These are phyloP conservation scores for Blastocystis hominis DNA, from an alignment of 352 stramenopile species.

Conservation along the genomic window DNA sequence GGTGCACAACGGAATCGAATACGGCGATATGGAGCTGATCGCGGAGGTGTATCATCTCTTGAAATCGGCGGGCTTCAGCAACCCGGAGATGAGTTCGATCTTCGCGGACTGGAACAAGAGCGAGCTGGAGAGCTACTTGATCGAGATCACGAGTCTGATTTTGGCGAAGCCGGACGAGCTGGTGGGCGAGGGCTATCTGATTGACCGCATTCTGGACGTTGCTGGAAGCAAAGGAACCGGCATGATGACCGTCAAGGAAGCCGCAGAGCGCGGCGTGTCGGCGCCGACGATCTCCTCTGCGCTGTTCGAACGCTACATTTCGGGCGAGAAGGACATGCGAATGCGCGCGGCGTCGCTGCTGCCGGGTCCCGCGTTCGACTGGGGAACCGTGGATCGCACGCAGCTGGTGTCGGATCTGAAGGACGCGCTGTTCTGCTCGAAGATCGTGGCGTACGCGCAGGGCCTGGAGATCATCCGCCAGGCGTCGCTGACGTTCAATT, in stretches of 20 bases:
- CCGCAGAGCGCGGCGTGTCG: slow-evolving; percentile 84
- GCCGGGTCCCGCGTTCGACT: slow-evolving; percentile 32
- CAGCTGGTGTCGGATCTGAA: slow-evolving; percentile 90
- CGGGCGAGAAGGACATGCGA: slow-evolving; percentile 85
- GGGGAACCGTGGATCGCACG: slow-evolving; percentile 72
- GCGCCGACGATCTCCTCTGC: slow-evolving; percentile 90
- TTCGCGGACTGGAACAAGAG: slow-evolving; percentile 94
- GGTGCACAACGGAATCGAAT: slow-evolving; percentile 99
- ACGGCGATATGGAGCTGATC: slow-evolving; percentile 97
- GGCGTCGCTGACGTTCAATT: slow-evolving; percentile 83
- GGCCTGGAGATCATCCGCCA: slow-evolving; percentile 85
- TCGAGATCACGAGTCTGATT: slow-evolving; percentile 95
- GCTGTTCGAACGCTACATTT: slow-evolving; percentile 89
- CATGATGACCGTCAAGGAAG: slow-evolving; percentile 67
- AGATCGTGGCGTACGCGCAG: slow-evolving; percentile 94
- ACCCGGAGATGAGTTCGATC: slow-evolving; percentile 78
- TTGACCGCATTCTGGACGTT: slow-evolving; percentile 95
- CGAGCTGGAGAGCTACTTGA: slow-evolving; percentile 89
- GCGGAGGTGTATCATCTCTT: slow-evolving; percentile 93
- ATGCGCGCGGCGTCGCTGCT: slow-evolving; percentile 62
- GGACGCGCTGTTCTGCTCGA: slow-evolving; percentile 88
- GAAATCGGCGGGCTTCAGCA: slow-evolving; percentile 79
- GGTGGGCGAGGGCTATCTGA: slow-evolving; percentile 69
- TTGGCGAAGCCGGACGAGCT: slow-evolving; percentile 92
- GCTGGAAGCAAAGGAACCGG: slow-evolving; percentile 90